phyloP scores from a whole-genome alignment of 202 grass and related monocot species.

The Hordeum pubiflorum region DNA sequence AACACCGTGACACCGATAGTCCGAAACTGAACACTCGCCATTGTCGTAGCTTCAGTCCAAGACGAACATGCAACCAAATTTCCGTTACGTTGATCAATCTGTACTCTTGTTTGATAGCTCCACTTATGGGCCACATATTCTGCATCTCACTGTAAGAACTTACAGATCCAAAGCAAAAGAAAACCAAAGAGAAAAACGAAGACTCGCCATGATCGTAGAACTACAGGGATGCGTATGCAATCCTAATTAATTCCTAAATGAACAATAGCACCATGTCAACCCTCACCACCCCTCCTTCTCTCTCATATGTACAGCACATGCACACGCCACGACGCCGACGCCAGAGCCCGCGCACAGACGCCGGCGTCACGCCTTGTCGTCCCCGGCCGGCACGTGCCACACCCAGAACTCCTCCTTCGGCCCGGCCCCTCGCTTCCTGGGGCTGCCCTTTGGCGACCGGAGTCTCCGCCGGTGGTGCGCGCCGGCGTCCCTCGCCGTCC shows the following conservation, averaged over 20 bases:
- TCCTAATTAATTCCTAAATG: not conserved
- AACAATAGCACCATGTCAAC: not conserved
- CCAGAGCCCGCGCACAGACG: not conserved
- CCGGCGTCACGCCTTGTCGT: conserved; percentile 11
- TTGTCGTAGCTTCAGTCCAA: not conserved
- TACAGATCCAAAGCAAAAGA: not conserved
- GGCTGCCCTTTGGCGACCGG: conserved; percentile 41
- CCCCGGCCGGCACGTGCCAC: conserved; percentile 38
- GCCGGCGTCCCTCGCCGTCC: conserved; percentile 11
- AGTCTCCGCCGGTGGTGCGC: conserved; percentile 32
- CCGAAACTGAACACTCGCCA: no score
- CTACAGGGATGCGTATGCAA: conserved; percentile 41
- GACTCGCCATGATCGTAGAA: not conserved
- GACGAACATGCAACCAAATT: not conserved
- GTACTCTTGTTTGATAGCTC: not conserved
- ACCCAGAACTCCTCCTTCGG: conserved; percentile 52
- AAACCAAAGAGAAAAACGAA: not conserved
- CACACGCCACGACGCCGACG: not conserved
- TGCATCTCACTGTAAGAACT: conserved; percentile 46
- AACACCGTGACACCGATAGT: no score
- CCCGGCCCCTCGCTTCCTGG: conserved; percentile 18
- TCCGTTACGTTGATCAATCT: not conserved
- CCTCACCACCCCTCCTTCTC: not conserved
- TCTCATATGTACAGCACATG: not conserved
- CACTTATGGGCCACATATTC: conserved; percentile 20